Conservation (phyloP, 225 moss, liverwort and hornwort species). For the Marchantia polymorpha region DNA sequence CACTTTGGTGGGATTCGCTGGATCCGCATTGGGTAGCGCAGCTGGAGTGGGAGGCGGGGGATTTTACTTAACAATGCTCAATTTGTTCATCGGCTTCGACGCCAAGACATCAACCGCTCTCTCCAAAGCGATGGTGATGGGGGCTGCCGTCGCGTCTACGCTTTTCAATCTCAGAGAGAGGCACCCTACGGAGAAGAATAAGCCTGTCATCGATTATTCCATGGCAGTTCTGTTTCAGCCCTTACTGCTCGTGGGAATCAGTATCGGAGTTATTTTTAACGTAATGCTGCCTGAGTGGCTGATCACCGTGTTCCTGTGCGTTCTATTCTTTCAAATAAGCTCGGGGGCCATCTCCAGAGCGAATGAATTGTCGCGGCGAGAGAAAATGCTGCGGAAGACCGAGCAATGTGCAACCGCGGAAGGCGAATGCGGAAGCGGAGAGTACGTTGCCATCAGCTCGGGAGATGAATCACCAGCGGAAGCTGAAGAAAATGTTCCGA, state of each 20-base stretch:
- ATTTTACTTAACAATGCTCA: conserved; percentile 40
- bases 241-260: conserved; percentile 37
- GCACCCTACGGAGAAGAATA: conserved; percentile 26
- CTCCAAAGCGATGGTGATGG: conserved; percentile 41
- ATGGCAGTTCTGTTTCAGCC: conserved; percentile 36
- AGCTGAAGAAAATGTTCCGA: neutral
- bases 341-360: conserved; percentile 4
- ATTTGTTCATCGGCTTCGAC: conserved; percentile 35
- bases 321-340: conserved; percentile 16
- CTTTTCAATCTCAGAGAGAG: conserved; percentile 22
- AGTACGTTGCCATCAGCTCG: conserved; percentile 10
- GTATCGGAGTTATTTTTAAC: conserved; percentile 36
- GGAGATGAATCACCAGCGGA: neutral
- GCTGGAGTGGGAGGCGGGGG: conserved; percentile 41
- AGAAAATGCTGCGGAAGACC: neutral
- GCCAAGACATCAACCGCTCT: conserved; percentile 38
- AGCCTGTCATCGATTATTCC: conserved; percentile 29
- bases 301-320: conserved; percentile 18
- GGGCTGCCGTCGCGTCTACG: conserved; percentile 21
- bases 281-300: conserved; percentile 33
- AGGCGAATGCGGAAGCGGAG: neutral
- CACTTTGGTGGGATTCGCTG: conserved; percentile 25
- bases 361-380: neutral
- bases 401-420: neutral
- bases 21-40: conserved; percentile 36